Evolutionary conservation across 768 basidiomycete species (phyloP).

Genomic region (Russula compacta): DNA sequence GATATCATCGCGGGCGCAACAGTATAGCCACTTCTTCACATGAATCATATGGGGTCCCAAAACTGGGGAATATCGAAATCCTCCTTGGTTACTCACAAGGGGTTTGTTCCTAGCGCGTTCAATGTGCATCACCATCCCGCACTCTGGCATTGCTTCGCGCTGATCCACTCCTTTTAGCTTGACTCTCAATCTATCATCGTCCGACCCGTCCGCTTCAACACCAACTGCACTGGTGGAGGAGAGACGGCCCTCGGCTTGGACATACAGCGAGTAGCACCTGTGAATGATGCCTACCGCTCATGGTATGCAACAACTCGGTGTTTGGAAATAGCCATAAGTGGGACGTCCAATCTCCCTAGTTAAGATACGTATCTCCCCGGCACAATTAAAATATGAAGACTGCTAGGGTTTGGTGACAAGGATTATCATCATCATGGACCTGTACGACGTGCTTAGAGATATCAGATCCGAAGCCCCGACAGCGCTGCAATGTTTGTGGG

Average conservation of each 20-base stretch:
- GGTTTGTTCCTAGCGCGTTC: too few species aligned
- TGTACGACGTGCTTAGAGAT: neutral
- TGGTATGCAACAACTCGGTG: neutral
- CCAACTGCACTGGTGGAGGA: neutral
- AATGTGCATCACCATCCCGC: too few species aligned
- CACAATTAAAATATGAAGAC: neutral
- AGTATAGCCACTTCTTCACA: neutral
- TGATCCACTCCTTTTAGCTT: neutral
- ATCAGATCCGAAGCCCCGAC: neutral
- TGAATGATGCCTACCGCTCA: neutral
- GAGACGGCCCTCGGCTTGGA: neutral
- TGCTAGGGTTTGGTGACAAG: neutral
- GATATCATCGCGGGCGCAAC: neutral
- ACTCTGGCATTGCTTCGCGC: neutral
- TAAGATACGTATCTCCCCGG: neutral
- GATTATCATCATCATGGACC: neutral
- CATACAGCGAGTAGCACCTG: neutral
- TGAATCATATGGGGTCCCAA: neutral
- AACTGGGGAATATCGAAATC: neutral
- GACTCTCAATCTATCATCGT: neutral
- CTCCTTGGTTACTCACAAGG: neutral
- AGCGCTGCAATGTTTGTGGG: neutral
- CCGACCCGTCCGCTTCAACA: neutral
- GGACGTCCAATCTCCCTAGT: neutral
- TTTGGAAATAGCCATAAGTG: slow-evolving; percentile 1